These are phyloP conservation scores for Leptographium wingfieldii DNA, from an alignment of 2,329 filamentous ascomycete species.

Conservation along the genomic window DNA sequence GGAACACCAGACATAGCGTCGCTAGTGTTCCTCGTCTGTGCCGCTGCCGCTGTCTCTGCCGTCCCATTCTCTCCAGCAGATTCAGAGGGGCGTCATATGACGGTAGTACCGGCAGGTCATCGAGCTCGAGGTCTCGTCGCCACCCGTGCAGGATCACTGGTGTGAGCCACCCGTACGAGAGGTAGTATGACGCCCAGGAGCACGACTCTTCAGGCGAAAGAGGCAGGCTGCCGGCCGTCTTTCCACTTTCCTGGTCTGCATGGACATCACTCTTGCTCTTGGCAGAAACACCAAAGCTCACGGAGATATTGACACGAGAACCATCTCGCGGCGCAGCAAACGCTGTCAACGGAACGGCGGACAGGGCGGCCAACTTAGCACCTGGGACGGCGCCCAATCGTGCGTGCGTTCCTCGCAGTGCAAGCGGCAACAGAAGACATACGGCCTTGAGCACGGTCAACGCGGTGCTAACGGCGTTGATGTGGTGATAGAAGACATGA, in stretches of 20 bases:
- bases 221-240: background rate
- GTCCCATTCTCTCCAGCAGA: slow-evolving; percentile 16
- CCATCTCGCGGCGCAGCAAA: background rate
- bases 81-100: slow-evolving; percentile 18
- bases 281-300: background rate
- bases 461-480: background rate
- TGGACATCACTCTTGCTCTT: background rate
- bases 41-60: slow-evolving; percentile 3
- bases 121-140: slow-evolving; percentile 17
- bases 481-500: background rate
- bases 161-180: slow-evolving; percentile 22
- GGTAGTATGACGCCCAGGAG: slow-evolving; percentile 20
- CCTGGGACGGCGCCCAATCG: background rate
- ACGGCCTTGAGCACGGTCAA: background rate
- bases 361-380: background rate
- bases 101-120: slow-evolving; percentile 20
- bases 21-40: slow-evolving; percentile 17
- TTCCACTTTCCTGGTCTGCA: no score
- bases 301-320: background rate
- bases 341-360: background rate
- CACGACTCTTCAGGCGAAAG: slow-evolving; percentile 17
- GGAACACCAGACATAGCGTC: slow-evolving; percentile 15
- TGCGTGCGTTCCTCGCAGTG: background rate
- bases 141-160: slow-evolving; percentile 18
- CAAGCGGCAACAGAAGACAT: background rate